phyloP scores from a whole-genome alignment of 257 asterid species.

The Solanum lycopersicoides region DNA sequence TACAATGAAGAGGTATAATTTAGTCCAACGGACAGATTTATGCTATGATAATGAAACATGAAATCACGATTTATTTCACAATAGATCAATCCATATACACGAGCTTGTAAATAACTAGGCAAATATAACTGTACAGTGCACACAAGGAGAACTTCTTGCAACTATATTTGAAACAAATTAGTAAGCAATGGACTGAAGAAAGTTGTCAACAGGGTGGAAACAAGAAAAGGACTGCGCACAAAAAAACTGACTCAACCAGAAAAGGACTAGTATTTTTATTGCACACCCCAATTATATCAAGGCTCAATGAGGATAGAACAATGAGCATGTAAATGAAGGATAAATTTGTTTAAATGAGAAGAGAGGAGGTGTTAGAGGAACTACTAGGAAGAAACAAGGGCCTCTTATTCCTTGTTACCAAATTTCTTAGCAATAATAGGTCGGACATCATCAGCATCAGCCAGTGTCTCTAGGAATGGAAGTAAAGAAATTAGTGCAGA shows the following conservation, averaged over 20 bases:
- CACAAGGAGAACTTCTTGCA: conserved; percentile 23
- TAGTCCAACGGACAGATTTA: background rate
- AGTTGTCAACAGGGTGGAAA: conserved; percentile 5
- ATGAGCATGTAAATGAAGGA: conserved; percentile 36
- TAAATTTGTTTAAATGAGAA: conserved; percentile 3
- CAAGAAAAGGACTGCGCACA: background rate
- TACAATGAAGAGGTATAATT: background rate
- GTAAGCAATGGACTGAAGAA: conserved; percentile 18
- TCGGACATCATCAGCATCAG: conserved; percentile 80
- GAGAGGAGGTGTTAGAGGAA: conserved; percentile 28
- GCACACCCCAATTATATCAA: conserved; percentile 30
- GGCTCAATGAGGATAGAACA: conserved; percentile 34
- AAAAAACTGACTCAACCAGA: conserved; percentile 24
- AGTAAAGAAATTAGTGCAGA: conserved; percentile 65
- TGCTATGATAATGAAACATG: background rate
- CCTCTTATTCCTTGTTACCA: conserved; percentile 94
- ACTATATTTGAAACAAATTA: conserved; percentile 39
- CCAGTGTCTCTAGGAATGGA: conserved; percentile 91
- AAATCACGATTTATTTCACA: conserved; percentile 1
- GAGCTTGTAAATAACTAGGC: background rate
- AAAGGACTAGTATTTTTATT: conserved; percentile 21
- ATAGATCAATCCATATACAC: background rate
- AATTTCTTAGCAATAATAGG: conserved; percentile 89
- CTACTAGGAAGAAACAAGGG: conserved; percentile 36
- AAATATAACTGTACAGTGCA: conserved; percentile 44